These are phyloP conservation scores for Geranium incanum DNA, from an alignment of 441 rosid genomes.

Conservation along the genomic window DNA sequence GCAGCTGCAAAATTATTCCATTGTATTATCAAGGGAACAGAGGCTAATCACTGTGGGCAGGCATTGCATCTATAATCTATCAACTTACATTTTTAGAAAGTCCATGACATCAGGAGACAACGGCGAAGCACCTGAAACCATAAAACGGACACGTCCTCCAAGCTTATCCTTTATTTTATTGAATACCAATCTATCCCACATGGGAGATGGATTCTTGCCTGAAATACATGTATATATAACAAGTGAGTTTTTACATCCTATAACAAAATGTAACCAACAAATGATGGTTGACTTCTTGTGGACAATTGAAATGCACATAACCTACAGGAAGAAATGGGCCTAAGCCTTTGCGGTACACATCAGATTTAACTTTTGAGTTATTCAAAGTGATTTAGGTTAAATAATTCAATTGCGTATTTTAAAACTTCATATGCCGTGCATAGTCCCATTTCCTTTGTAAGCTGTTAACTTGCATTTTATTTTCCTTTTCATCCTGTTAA, in stretches of 20 bases:
- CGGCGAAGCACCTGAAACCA: constrained; percentile 93
- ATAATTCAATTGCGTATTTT: constrained; percentile 1
- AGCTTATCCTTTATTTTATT: constrained; percentile 84
- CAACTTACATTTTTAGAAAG: constrained; percentile 76
- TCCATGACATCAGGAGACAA: constrained; percentile 95
- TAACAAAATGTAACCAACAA: constrained; percentile 11
- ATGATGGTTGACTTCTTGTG: constrained; percentile 7
- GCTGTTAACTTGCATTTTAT: no score
- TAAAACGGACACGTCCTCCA: constrained; percentile 86
- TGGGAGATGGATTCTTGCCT: constrained; percentile 93
- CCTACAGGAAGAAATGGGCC: not conserved
- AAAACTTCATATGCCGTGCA: not conserved
- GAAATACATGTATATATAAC: constrained; percentile 22
- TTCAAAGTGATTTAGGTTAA: not conserved
- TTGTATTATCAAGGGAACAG: constrained; percentile 13
- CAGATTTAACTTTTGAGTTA: not conserved
- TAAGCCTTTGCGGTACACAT: not conserved
- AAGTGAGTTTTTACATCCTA: constrained; percentile 10
- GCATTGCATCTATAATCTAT: constrained; percentile 17
- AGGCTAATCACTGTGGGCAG: constrained; percentile 16
- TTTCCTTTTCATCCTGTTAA: no score
- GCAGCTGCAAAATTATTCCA: constrained; percentile 48
- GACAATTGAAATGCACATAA: not conserved
- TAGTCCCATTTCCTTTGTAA: not conserved
- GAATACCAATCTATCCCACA: constrained; percentile 98